phyloP scores from a whole-genome alignment of 306 rosid genomes.

The Vigna reflexopilosa region DNA sequence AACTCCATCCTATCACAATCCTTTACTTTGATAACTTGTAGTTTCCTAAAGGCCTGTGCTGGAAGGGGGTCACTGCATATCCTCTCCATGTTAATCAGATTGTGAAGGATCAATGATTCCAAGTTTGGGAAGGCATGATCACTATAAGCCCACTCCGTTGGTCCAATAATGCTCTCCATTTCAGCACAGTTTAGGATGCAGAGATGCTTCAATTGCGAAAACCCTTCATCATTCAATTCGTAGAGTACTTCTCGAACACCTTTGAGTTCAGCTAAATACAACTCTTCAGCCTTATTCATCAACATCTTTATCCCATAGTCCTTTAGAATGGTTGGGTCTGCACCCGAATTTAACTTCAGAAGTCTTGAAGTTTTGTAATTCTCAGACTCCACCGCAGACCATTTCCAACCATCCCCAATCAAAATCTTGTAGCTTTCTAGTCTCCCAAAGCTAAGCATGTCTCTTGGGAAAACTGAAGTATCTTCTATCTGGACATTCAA shows the following conservation, averaged over 20 bases:
- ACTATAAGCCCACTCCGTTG: conserved; percentile 36
- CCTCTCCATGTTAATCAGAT: conserved; percentile 47
- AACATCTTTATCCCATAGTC: conserved; percentile 44
- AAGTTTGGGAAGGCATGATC: conserved; percentile 48
- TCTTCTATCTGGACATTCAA: conserved; percentile 41
- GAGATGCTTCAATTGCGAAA: conserved; percentile 51
- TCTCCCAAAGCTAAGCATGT: conserved; percentile 35
- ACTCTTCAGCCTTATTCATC: conserved; percentile 46
- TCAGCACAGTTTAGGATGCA: conserved; percentile 46
- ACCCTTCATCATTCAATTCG: conserved; percentile 48
- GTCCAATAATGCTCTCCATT: conserved; percentile 41
- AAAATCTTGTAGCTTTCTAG: conserved; percentile 43
- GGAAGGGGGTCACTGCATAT: conserved; percentile 47
- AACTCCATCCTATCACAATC: conserved; percentile 47
- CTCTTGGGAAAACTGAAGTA: conserved; percentile 42
- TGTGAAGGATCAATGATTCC: conserved; percentile 43
- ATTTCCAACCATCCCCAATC: conserved; percentile 47
- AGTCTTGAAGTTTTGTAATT: conserved; percentile 10
- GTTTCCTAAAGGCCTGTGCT: conserved; percentile 45
- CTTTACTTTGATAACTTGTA: conserved; percentile 39
- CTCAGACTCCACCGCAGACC: conserved; percentile 23
- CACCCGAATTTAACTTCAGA: conserved; percentile 42
- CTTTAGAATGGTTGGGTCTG: conserved; percentile 25
- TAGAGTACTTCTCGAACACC: conserved; percentile 46
- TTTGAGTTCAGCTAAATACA: conserved; percentile 52